Percentiles rank a stretch among this genome's conserved stretches.
These are phyloP conservation scores for Botrytis sinoallii DNA, from an alignment of 2,329 filamentous ascomycete species.

Conservation along the genomic window DNA sequence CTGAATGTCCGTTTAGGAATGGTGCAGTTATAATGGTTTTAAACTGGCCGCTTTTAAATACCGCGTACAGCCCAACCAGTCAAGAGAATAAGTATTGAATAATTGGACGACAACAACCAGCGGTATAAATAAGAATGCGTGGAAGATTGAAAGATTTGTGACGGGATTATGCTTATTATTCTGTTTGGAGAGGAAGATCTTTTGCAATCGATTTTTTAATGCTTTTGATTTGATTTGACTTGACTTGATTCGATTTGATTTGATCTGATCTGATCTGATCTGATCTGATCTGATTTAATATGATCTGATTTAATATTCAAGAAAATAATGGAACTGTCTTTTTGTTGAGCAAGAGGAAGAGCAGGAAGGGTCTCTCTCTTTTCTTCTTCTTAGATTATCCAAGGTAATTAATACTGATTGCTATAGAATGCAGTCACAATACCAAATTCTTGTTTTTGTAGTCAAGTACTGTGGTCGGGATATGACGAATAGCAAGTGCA, in stretches of 20 bases:
- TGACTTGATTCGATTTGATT: too few species aligned
- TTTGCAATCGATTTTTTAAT: constrained; percentile 1
- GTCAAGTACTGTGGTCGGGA: background rate
- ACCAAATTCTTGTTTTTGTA: background rate
- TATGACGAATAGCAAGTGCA: background rate
- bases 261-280: background rate
- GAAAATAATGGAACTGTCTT: background rate
- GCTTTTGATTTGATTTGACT: background rate
- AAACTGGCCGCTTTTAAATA: constrained; percentile 11
- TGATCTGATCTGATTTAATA: background rate
- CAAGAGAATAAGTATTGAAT: background rate
- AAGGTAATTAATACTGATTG: background rate
- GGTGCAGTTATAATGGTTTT: background rate
- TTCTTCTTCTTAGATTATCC: background rate
- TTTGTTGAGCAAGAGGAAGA: background rate
- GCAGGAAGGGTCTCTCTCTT: background rate
- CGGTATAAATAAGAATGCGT: background rate
- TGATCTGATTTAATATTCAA: background rate
- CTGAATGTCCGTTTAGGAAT: background rate
- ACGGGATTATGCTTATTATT: constrained; percentile 13
- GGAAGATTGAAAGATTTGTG: background rate
- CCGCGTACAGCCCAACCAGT: background rate
- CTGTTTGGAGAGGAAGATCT: background rate
- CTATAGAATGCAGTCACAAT: background rate
- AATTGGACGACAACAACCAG: background rate